phyloP scores from a whole-genome alignment of 1,284 basidiomycete genomes.

The Sphaerobolus stellatus region DNA sequence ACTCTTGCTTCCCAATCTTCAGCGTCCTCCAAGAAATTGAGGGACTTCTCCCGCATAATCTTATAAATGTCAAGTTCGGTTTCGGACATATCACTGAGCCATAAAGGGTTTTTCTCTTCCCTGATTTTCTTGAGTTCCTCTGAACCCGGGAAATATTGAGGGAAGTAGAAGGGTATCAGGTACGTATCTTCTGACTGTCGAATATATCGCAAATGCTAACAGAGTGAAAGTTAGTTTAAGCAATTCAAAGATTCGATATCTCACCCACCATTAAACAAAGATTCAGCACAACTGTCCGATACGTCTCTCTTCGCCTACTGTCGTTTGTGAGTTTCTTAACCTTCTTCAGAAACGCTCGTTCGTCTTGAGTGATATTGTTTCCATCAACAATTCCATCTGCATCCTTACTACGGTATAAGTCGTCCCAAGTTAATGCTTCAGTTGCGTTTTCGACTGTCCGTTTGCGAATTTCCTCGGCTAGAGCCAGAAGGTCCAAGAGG shows the following conservation, averaged over 20 bases:
- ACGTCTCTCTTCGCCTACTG: slow-evolving; percentile 4
- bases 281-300: slow-evolving; percentile 7
- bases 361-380: neutral
- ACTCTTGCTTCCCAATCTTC: slow-evolving; percentile 9
- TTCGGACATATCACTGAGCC: slow-evolving; percentile 1
- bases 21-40: slow-evolving; percentile 7
- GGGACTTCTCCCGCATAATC: slow-evolving; percentile 2
- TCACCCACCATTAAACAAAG: slow-evolving; percentile 8
- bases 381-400: neutral
- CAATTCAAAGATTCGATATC: neutral
- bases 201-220: slow-evolving; percentile 7
- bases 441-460: neutral
- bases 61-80: neutral
- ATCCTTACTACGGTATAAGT: slow-evolving; percentile 1
- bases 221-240: neutral
- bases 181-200: slow-evolving; percentile 4
- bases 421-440: slow-evolving; percentile 8
- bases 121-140: neutral
- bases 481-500: slow-evolving; percentile 5
- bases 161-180: slow-evolving; percentile 2
- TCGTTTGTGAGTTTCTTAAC: neutral
- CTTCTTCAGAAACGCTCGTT: neutral
- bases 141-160: slow-evolving; percentile 9
- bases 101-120: neutral
- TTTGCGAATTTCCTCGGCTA: slow-evolving; percentile 3